A percentile compares a stretch with the other conserved stretches of the same genome.
Evolutionary conservation across 768 basidiomycete genomes (phyloP).

Genomic region (Phlebiopsis flavidoalba): DNA sequence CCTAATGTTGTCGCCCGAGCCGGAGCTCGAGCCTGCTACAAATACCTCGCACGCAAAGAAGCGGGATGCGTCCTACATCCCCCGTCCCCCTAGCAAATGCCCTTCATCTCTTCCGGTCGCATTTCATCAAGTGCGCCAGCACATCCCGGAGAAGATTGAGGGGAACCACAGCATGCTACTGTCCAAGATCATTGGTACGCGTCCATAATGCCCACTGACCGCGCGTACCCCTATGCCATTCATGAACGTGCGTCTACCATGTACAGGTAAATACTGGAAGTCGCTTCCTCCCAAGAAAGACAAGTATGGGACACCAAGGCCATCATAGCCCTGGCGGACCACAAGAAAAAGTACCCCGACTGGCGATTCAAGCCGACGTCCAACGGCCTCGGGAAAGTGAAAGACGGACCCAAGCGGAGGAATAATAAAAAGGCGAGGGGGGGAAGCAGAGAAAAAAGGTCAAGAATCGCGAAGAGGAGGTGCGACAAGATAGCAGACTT

Average conservation of each 20-base stretch:
- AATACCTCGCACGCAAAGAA: slow-evolving; percentile 53
- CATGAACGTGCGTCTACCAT: background rate
- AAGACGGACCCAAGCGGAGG: slow-evolving; percentile 35
- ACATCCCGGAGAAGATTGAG: slow-evolving; percentile 72
- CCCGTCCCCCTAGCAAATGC: slow-evolving; percentile 82
- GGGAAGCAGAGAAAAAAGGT: slow-evolving; percentile 35
- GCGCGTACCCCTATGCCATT: background rate
- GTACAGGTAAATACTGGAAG: slow-evolving; percentile 71
- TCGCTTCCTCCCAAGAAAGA: slow-evolving; percentile 60
- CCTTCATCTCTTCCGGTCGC: slow-evolving; percentile 82
- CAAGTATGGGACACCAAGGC: slow-evolving; percentile 77
- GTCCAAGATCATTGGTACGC: slow-evolving; percentile 76
- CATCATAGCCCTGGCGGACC: slow-evolving; percentile 64
- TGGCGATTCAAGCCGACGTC: slow-evolving; percentile 77
- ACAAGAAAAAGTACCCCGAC: slow-evolving; percentile 69
- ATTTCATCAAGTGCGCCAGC: slow-evolving; percentile 70
- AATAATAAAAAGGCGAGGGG: slow-evolving; percentile 27
- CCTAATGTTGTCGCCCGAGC: slow-evolving; percentile 19
- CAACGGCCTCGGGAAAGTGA: slow-evolving; percentile 37
- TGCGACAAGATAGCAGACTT: slow-evolving; percentile 66
- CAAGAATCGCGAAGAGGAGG: slow-evolving; percentile 51
- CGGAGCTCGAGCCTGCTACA: slow-evolving; percentile 32
- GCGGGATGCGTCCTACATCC: slow-evolving; percentile 70
- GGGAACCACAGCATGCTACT: slow-evolving; percentile 76
- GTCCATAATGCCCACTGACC: background rate